Evolutionary conservation across 768 basidiomycete species (phyloP), one percentile per base, ranked within the genome.

Genomic region (Mycena vitilis): DNA sequence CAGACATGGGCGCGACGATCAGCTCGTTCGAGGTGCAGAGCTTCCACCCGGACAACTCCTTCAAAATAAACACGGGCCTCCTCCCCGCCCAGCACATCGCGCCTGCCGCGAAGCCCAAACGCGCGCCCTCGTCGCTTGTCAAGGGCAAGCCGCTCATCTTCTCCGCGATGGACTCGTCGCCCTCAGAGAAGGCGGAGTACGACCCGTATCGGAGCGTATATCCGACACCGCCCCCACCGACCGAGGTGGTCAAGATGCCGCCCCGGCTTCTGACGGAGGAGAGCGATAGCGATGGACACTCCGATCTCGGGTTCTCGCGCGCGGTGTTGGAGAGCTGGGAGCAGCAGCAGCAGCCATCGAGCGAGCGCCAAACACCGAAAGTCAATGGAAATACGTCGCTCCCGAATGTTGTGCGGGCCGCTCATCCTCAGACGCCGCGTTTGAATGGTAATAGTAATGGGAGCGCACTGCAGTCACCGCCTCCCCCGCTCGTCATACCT

Each of bases 71-170:
- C 57, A 63, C 69, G 13, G 34, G 25, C 25, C 63, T 71, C 36
- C 66, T 71, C 42, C 70, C 70, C 23, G 65, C 70, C 1, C 63
- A 72, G 38, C 59, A 65, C 48, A 65, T 65, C 44, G 5, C 54
- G 16, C 56, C 71, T 12, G 48, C 57, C 25, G 34, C 57, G 20
- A 61, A 58, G 4, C 67, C 67, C 34, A 68, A 60, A 34, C 71
- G 71, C 30, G 56, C 71, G 2, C 64, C 76, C 62, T 60, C 71
- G 40, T 61, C 59, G 7, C 71, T 73, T 36, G 71, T 68, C 69
- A 81, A 80, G 63, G 86, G 85, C 22, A 87, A 86, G 23, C 89
- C 91, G 1, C 81, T 88, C 25, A 92, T 92, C 38, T 92, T 92
- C 63, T 76, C 88, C 8, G 87, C 89, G 5, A 88, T 86, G 30